Evolutionary conservation across 371 early-diverging fungal genomes (phyloP), one percentile per base, ranked within the genome.

Genomic region (Agmasoma carcini): DNA sequence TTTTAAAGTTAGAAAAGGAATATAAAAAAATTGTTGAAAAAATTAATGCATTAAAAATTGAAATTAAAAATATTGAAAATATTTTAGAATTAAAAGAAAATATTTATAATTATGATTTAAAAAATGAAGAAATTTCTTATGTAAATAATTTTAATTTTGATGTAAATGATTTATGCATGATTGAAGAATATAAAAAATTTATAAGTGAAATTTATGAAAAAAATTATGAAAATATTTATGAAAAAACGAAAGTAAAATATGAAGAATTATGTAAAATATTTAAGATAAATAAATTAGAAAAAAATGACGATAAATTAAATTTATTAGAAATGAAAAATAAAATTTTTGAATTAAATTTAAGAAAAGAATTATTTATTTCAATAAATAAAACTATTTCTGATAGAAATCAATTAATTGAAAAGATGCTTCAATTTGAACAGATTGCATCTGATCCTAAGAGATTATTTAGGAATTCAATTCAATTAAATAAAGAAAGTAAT

Each of bases 391-490:
- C 41, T 48, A 29, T 33, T 55, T 12, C 27, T 20, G 19, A 65
- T 27, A 59, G 74, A 50, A 26, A 54, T 31, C 47, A 55, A 22
- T 17, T 67, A 54, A n/a, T 61, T 12, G 45, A 79, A 78, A 77
- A 77, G 68, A 85, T 86, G 83, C 77, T 79, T 44, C 81, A 81
- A 9, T 87, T 89, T 76, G 89, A 89, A 68, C 80, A 80, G 55
- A 78, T 78, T 0, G 90, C 90, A 0, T 81, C 81, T 0, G 86
- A 89, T 62, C 87, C 87, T 1, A 75, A 76, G 43, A 75, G 90
- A 22, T 72, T 89, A 12, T 85, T 85, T 59, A 79, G 80, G 55
- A 77, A 81, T 7, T 84, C 84, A 0, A 85, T 87, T 65, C 84
- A 81, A 61, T 72, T 89, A 25, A 56, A 80, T 20, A 84, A 84